These are phyloP conservation scores for Magnolia officinalis DNA, from an alignment of 164 flowering plant genomes.

Conservation along the genomic window DNA sequence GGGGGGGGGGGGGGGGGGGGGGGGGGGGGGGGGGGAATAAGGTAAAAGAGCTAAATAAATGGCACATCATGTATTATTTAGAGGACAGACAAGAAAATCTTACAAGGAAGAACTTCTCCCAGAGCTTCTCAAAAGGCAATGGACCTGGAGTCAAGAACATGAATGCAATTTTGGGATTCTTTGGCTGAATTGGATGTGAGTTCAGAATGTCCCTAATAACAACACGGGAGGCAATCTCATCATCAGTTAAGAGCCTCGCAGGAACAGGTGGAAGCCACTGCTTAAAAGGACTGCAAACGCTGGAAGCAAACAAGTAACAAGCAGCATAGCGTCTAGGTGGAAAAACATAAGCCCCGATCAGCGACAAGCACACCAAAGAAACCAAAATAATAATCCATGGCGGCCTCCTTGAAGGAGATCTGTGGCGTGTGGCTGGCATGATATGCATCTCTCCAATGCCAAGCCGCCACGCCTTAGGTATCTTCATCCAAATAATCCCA, in stretches of 20 bases:
- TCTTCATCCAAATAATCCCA: slow-evolving; percentile 52
- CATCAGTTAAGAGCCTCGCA: slow-evolving; percentile 68
- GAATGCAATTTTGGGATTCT: slow-evolving; percentile 81
- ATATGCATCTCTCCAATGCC: slow-evolving; percentile 65
- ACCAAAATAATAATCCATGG: slow-evolving; percentile 80
- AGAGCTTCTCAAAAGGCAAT: slow-evolving; percentile 86
- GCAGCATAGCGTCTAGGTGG: slow-evolving; percentile 62
- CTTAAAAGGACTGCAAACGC: slow-evolving; percentile 52
- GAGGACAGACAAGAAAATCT: slow-evolving; percentile 15
- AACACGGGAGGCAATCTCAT: slow-evolving; percentile 72
- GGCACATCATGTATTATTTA: neutral
- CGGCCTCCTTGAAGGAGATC: slow-evolving; percentile 68
- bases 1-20: neutral
- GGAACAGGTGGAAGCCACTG: slow-evolving; percentile 84
- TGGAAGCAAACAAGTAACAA: slow-evolving; percentile 66
- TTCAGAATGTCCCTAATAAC: slow-evolving; percentile 67
- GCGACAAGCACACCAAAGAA: slow-evolving; percentile 58
- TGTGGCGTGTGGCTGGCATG: slow-evolving; percentile 67
- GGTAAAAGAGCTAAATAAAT: neutral
- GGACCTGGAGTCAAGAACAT: slow-evolving; percentile 82
- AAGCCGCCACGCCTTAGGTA: slow-evolving; percentile 55
- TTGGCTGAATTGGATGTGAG: slow-evolving; percentile 38
- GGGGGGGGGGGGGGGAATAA: neutral
- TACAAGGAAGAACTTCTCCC: slow-evolving; percentile 90
- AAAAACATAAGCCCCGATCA: slow-evolving; percentile 71